Evolutionary conservation across 495 filamentous ascomycete genomes (phyloP), one percentile per base, ranked within the genome.

Genomic region (Trichocladium uniseriatum): DNA sequence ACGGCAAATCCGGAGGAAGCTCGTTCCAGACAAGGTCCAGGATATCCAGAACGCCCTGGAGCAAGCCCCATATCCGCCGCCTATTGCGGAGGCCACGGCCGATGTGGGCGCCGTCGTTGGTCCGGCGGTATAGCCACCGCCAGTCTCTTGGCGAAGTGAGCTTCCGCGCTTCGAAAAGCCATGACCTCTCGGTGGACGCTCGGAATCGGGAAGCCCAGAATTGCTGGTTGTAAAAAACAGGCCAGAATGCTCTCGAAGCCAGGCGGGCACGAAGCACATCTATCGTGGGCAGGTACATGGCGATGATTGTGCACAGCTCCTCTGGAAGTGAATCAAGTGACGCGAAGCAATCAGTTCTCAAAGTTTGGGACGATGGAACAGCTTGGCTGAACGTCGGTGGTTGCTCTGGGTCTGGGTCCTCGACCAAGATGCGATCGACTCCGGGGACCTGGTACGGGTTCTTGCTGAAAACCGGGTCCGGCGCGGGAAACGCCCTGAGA

Each of bases 41-140:
- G 9, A 42, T 42, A 15, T 42, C 39, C 9, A 27, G 14, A 7
- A 42, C 10, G 5, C 18, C 16, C 22, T 42, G 16, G 5, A 42
- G 21, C 6, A 42, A 19, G 16, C 39, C 21, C 20, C 14, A 42
- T 28, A 42, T 29, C 15, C 39, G 39, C 22, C 22, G 39, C 20
- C 39, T 14, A 16, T 42, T 42, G 3, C 39, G 39, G 39, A 42
- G 39, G 39, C 22, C 22, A 9, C 21, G 21, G 2, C 21, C 16
- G 13, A 28, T 6, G 22, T 10, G 14, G n/a, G 18, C 13, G 22
- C 22, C 39, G n/a, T n/a, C n/a, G 16, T 29, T 42, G 19, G 39
- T 42, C 22, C 22, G 39, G 14, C 39, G 39, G 22, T 42, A 42
- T 19, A 42, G 39, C 39, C 10, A 42, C 39, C 39, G 39, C 39